Evolutionary conservation across 176 grass and related monocot species (phyloP).

Genomic region (Poa annua): DNA sequence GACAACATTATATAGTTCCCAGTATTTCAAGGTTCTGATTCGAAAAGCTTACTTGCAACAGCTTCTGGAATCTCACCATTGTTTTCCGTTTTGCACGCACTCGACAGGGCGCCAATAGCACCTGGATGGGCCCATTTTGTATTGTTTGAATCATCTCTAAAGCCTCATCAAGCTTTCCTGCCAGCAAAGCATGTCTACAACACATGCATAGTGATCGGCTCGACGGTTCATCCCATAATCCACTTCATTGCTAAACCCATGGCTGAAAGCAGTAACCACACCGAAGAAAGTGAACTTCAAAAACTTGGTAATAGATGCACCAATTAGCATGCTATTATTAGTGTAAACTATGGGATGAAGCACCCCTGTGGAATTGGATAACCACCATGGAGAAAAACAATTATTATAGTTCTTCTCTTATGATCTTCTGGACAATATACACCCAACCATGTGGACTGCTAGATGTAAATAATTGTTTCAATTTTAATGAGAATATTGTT

Average conservation of each 20-base stretch:
- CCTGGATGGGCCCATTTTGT: conserved; percentile 57
- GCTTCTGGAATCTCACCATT: conserved; percentile 73
- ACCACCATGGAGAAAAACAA: conserved; percentile 35
- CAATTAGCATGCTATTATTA: conserved; percentile 35
- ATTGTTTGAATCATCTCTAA: conserved; percentile 57
- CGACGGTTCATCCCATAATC: conserved; percentile 49
- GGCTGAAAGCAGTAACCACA: conserved; percentile 70
- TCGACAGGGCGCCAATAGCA: conserved; percentile 57
- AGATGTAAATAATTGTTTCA: conserved; percentile 43
- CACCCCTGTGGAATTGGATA: conserved; percentile 36
- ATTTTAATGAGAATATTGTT: conserved; percentile 7
- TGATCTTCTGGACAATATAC: conserved; percentile 44
- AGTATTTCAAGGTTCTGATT: conserved; percentile 67
- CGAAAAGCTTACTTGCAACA: conserved; percentile 65
- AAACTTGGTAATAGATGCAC: conserved; percentile 44
- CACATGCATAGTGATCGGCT: conserved; percentile 58
- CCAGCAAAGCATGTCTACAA: conserved; percentile 71
- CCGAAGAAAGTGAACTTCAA: conserved; percentile 63
- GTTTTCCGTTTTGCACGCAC: conserved; percentile 60
- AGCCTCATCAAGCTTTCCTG: conserved; percentile 66
- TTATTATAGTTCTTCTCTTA: conserved; percentile 45
- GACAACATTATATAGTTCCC: conserved; percentile 78
- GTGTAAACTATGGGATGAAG: conserved; percentile 42
- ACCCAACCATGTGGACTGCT: conserved; percentile 29
- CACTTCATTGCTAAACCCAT: conserved; percentile 67